Conservation (phyloP, 2,329 filamentous ascomycete genomes). For the Diplocarpon mali region DNA sequence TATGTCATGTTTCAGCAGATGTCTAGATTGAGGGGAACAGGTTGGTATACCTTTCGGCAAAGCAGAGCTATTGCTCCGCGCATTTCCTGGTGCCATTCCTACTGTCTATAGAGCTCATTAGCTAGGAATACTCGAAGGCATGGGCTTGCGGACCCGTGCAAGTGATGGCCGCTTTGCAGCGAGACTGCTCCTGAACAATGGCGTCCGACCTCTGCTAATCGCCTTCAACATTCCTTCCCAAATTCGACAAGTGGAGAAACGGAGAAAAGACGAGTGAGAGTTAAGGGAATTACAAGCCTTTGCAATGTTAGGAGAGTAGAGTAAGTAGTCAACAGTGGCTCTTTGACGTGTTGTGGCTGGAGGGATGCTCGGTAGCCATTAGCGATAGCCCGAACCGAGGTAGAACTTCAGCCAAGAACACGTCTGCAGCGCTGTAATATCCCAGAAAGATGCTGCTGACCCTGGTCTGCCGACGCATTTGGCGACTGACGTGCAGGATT, state of each 20-base stretch:
- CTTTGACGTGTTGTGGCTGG: conserved; percentile 13
- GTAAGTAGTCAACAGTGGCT: conserved; percentile 1
- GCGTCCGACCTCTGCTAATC: conserved; percentile 24
- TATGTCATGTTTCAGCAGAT: conserved; percentile 26
- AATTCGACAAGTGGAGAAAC: background rate
- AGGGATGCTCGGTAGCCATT: conserved; percentile 1
- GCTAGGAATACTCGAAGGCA: background rate
- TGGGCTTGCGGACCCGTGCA: conserved; percentile 19
- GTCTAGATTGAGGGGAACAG: conserved; percentile 6
- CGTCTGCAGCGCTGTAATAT: too few species aligned
- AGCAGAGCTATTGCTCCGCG: conserved; percentile 44
- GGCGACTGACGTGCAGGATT: too few species aligned
- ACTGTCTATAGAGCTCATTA: conserved; percentile 17
- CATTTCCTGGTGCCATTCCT: conserved; percentile 41
- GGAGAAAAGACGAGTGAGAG: conserved; percentile 5
- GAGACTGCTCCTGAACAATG: conserved; percentile 25
- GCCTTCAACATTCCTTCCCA: conserved; percentile 26
- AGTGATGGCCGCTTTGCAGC: conserved; percentile 17
- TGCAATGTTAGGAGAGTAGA: conserved; percentile 7
- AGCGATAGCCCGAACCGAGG: conserved; percentile 7
- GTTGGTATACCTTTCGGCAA: conserved; percentile 37
- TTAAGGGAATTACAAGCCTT: conserved; percentile 1
- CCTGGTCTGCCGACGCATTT: background rate
- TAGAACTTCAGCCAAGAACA: background rate
- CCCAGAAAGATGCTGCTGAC: background rate